Percentiles rank a stretch among this genome's conserved stretches.
Conservation (phyloP, 768 basidiomycete genomes). For the Cystofilobasidium ferigula region DNA sequence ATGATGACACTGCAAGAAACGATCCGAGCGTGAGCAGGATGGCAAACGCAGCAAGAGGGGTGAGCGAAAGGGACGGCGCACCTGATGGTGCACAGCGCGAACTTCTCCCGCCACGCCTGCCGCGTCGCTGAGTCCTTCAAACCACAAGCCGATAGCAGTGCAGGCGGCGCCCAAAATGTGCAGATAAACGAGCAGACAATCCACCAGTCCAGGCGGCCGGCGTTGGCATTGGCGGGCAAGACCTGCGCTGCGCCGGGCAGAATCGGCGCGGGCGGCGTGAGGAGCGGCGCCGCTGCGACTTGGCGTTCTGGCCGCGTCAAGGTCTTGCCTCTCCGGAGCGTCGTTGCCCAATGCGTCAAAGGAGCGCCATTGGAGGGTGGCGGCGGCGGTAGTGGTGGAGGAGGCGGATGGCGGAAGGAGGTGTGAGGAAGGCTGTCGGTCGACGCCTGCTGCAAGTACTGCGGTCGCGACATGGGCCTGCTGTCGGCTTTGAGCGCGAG, state of each 20-base stretch:
- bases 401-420: constrained; percentile 4
- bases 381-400: constrained; percentile 11
- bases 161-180: constrained; percentile 83
- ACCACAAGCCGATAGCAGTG: constrained; percentile 59
- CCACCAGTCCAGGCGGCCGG: constrained; percentile 50
- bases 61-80: too few species aligned
- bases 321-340: constrained; percentile 64
- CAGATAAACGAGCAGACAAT: constrained; percentile 62
- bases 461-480: constrained; percentile 1
- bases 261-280: constrained; percentile 59
- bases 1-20: constrained; percentile 63
- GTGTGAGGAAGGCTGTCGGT: neutral
- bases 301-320: constrained; percentile 90
- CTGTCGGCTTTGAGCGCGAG: neutral
- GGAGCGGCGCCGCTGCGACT: constrained; percentile 86
- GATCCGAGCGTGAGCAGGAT: too few species aligned
- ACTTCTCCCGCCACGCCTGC: constrained; percentile 97
- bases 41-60: too few species aligned
- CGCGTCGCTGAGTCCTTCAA: constrained; percentile 63
- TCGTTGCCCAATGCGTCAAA: constrained; percentile 9
- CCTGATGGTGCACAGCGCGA: constrained; percentile 77
- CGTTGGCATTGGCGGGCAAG: constrained; percentile 17
- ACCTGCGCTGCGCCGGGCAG: constrained; percentile 29
- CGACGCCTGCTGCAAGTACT: neutral
- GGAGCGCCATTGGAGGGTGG: neutral